These are phyloP conservation scores for Polytrichum formosum DNA, from an alignment of 225 moss, liverwort and hornwort genomes.

Conservation along the genomic window DNA sequence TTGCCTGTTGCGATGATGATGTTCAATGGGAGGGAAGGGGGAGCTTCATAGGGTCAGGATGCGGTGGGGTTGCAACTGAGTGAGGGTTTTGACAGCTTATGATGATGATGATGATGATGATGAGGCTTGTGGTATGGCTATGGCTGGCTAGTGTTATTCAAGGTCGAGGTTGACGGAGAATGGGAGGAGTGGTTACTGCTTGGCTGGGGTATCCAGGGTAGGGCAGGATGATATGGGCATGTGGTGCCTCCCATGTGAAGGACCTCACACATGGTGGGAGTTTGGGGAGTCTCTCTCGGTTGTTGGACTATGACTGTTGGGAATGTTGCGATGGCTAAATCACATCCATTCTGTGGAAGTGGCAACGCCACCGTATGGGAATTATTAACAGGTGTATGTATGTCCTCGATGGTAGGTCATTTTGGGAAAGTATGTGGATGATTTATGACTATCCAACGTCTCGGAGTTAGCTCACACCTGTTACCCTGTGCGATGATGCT, in stretches of 20 bases:
- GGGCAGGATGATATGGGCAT: conserved; percentile 37
- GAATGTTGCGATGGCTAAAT: conserved; percentile 8
- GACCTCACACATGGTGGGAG: too few relatives aligned
- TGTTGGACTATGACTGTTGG: conserved; percentile 26
- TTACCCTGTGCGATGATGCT: conserved; percentile 17
- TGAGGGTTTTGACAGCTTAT: not conserved
- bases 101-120: too few relatives aligned
- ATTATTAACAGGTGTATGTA: too few relatives aligned
- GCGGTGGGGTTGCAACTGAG: not conserved
- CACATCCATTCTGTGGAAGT: conserved; percentile 2
- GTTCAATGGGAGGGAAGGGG: not conserved
- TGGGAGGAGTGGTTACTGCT: not conserved
- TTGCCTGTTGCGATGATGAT: too few relatives aligned
- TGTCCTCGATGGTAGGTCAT: too few relatives aligned
- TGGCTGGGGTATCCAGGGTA: conserved; percentile 2
- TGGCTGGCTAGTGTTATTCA: too few relatives aligned
- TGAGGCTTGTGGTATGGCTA: too few relatives aligned
- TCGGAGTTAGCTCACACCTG: not conserved
- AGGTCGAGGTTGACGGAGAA: too few relatives aligned
- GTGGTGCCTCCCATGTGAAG: conserved; percentile 26
- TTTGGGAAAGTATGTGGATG: too few relatives aligned
- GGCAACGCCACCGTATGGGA: not conserved
- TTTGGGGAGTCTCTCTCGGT: not conserved
- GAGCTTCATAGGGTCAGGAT: conserved; percentile 7
- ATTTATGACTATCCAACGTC: too few relatives aligned